Evolutionary conservation across 1,139 yeast genomes (phyloP), one percentile per base, ranked within the genome.

Genomic region (Candida albicans): DNA sequence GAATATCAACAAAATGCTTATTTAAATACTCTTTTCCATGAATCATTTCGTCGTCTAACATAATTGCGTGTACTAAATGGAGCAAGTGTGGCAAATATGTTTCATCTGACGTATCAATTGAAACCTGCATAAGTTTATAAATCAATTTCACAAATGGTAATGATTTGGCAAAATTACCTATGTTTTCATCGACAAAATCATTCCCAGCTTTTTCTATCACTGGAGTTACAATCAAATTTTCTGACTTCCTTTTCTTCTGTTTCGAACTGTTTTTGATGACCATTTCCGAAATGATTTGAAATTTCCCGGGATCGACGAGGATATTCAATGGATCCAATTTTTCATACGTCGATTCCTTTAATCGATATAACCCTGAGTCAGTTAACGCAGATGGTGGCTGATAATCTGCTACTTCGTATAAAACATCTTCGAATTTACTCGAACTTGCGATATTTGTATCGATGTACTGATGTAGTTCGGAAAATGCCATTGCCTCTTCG

Each of bases 41-140:
- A 1, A 70, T 50, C 1, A 57, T 46, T 47, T 76, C 82, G 48
- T 78, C 79, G 57, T 85, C 89, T 15, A 73, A 48, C 25, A 85
- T 58, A 4, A 82, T 68, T 2, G 86, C 91, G 64, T 85, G 89
- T 2, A 84, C 51, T 45, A 85, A 68, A 54, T 85, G 93, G 36
- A 86, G 68, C n/a, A 82, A 57, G 40, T 79, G 82, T 11, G 81
- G 77, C 37, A 84, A 61, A 53, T 67, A 83, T 0, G 79, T 66
- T 39, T 79, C 81, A 43, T 77, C 77, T n/a, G 74, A 73, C 1
- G 67, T 56, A 40, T 72, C 73, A 28, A 82, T 64, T 0, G 86
- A 72, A 32, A 71, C 70, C 44, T 77, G 79, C 12, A 85, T 61
- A 15, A 81, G 61, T 53, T 82, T 83, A 52, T 78, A 80, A 8